These are phyloP conservation scores for Penicillium sp. DNA, from an alignment of 2,329 filamentous ascomycete genomes.

Conservation along the genomic window DNA sequence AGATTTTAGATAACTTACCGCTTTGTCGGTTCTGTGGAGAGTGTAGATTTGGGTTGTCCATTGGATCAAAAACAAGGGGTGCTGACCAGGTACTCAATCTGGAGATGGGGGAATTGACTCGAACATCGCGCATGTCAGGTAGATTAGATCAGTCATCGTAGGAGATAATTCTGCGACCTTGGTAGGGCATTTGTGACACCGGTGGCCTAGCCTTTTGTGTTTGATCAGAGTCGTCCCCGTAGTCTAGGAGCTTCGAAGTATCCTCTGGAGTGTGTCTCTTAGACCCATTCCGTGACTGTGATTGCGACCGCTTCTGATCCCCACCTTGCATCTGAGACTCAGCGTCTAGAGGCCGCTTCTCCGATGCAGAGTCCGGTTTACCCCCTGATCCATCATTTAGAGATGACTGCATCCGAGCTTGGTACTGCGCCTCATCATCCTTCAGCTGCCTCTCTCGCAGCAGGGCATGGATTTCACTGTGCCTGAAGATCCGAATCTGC, in stretches of 20 bases:
- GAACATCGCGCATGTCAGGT: neutral
- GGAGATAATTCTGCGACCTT: constrained; percentile 37
- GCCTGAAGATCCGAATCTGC: constrained; percentile 85
- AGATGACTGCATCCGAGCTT: constrained; percentile 12
- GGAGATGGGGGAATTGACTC: neutral
- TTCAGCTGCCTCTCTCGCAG: constrained; percentile 52
- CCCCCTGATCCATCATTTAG: neutral
- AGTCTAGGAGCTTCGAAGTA: constrained; percentile 49
- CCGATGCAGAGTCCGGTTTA: neutral
- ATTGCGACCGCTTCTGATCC: neutral
- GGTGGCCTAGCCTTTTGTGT: neutral
- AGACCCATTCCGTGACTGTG: neutral
- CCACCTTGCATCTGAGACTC: neutral
- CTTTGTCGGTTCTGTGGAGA: neutral
- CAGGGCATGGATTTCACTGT: constrained; percentile 78
- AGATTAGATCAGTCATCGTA: constrained; percentile 36
- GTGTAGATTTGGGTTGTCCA: neutral
- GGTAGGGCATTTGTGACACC: constrained; percentile 14
- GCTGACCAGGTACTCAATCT: neutral
- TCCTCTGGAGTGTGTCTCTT: neutral
- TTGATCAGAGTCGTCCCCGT: constrained; percentile 31
- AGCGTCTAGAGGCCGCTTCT: neutral
- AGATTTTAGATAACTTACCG: constrained; percentile 15
- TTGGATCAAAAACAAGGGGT: neutral
- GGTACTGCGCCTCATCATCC: constrained; percentile 30